Conservation (phyloP, 768 basidiomycete genomes). For the Auriscalpium orientale region DNA sequence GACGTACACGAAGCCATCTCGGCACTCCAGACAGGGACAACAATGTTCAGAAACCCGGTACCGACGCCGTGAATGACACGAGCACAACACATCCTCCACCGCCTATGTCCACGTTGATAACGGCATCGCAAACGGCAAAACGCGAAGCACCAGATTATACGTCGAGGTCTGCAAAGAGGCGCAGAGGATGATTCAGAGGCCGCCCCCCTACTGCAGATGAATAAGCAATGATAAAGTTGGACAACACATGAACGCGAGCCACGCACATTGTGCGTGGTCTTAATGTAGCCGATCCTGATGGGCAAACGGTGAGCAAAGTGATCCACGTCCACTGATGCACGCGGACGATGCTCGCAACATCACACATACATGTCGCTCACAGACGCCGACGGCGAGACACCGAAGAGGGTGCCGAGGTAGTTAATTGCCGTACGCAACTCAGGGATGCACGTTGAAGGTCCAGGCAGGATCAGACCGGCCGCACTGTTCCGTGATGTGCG, state of each 20-base stretch:
- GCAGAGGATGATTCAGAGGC: conserved; percentile 34
- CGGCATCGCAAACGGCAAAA: conserved; percentile 18
- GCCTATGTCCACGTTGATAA: neutral
- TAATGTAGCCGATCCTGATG: conserved; percentile 29
- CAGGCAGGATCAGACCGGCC: neutral
- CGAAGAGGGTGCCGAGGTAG: conserved; percentile 36
- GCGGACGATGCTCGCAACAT: conserved; percentile 34
- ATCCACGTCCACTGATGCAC: conserved; percentile 13
- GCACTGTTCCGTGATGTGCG: conserved; percentile 29
- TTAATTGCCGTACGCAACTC: conserved; percentile 24
- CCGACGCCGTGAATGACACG: conserved; percentile 38
- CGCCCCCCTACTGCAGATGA: conserved; percentile 18
- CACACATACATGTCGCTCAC: conserved; percentile 10
- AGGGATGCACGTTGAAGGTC: neutral
- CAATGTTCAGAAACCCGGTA: conserved; percentile 36
- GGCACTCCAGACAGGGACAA: conserved; percentile 39
- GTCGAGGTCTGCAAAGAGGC: conserved; percentile 36
- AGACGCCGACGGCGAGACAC: conserved; percentile 4
- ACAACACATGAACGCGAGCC: neutral
- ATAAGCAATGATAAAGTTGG: neutral
- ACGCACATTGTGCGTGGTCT: conserved; percentile 28
- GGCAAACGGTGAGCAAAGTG: too few relatives aligned
- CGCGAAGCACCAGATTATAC: conserved; percentile 35
- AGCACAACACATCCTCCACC: conserved; percentile 35
- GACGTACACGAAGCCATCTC: conserved; percentile 39